These are phyloP conservation scores for Protea cynaroides DNA, from an alignment of 164 flowering plant genomes.

Conservation along the genomic window DNA sequence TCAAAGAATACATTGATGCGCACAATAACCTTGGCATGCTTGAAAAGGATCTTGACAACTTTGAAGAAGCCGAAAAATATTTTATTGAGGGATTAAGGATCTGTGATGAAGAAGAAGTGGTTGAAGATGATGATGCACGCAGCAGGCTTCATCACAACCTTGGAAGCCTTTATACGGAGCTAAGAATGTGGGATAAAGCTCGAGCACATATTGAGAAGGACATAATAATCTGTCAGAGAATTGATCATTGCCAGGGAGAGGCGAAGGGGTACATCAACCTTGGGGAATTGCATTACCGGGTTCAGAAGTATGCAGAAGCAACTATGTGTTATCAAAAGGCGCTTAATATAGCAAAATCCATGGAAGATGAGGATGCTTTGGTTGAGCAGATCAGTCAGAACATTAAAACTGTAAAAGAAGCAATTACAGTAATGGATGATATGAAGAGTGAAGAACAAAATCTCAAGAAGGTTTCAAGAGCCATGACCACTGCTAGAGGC, in stretches of 20 bases:
- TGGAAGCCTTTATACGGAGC: conserved; percentile 66
- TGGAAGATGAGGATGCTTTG: conserved; percentile 93
- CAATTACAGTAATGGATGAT: conserved; percentile 53
- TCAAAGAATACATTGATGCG: conserved; percentile 88
- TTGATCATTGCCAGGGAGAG: conserved; percentile 81
- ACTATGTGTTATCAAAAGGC: conserved; percentile 66
- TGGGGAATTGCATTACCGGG: conserved; percentile 70
- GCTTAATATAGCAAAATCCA: conserved; percentile 57
- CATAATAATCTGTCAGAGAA: conserved; percentile 64
- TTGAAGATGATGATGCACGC: conserved; percentile 61
- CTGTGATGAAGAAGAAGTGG: conserved; percentile 89
- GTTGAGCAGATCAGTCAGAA: conserved; percentile 54
- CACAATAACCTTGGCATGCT: conserved; percentile 94
- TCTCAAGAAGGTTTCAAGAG: conserved; percentile 67
- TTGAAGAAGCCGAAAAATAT: conserved; percentile 56
- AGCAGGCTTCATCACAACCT: conserved; percentile 94
- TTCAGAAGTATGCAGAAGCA: conserved; percentile 75
- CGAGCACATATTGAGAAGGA: conserved; percentile 70
- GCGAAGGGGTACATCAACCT: conserved; percentile 95
- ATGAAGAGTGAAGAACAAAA: conserved; percentile 75
- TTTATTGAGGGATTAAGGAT: conserved; percentile 61
- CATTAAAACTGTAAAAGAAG: conserved; percentile 52
- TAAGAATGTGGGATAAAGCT: conserved; percentile 80
- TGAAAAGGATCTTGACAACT: conserved; percentile 87
- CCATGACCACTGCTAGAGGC: conserved; percentile 44